These are phyloP conservation scores for Dactylonectria estremocensis DNA, from an alignment of 2,329 filamentous ascomycete genomes.

Conservation along the genomic window DNA sequence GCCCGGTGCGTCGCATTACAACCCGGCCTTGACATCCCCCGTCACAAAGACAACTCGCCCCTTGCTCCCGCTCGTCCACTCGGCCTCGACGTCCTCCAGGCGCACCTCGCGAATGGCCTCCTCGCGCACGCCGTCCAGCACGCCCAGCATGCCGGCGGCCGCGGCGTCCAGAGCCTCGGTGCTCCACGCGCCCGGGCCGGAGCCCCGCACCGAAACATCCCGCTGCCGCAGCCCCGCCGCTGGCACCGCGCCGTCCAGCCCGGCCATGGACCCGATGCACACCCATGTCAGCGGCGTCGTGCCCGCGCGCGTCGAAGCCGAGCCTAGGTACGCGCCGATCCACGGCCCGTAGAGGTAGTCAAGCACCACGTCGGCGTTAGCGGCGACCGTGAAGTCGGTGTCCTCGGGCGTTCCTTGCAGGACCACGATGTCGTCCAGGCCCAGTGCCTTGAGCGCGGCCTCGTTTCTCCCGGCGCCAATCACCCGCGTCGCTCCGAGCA, in stretches of 20 bases:
- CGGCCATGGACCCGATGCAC: conserved; percentile 64
- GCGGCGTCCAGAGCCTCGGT: conserved; percentile 47
- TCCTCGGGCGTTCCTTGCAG: conserved; percentile 57
- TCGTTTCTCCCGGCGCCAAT: conserved; percentile 67
- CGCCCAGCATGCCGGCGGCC: conserved; percentile 45
- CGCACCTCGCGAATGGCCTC: conserved; percentile 40
- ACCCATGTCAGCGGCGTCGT: conserved; percentile 66
- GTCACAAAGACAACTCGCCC: conserved; percentile 49
- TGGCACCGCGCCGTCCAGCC: conserved; percentile 57
- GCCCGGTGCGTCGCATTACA: not conserved
- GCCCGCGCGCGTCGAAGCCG: conserved; percentile 53
- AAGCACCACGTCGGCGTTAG: conserved; percentile 67
- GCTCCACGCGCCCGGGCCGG: conserved; percentile 62
- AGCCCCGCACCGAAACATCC: conserved; percentile 63
- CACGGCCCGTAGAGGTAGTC: conserved; percentile 71
- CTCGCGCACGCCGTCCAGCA: conserved; percentile 41
- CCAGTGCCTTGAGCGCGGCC: conserved; percentile 57
- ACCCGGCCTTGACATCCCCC: not conserved
- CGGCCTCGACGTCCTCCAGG: conserved; percentile 47
- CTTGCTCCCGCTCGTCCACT: conserved; percentile 42
- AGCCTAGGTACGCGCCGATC: conserved; percentile 57
- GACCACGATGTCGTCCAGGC: conserved; percentile 63
- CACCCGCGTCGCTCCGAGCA: conserved; percentile 64
- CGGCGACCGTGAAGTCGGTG: conserved; percentile 63
- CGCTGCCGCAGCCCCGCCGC: conserved; percentile 63